Base-by-base conservation (phyloP, 31 red algal species). In the Pterothamnion heteromorphum region DNA sequence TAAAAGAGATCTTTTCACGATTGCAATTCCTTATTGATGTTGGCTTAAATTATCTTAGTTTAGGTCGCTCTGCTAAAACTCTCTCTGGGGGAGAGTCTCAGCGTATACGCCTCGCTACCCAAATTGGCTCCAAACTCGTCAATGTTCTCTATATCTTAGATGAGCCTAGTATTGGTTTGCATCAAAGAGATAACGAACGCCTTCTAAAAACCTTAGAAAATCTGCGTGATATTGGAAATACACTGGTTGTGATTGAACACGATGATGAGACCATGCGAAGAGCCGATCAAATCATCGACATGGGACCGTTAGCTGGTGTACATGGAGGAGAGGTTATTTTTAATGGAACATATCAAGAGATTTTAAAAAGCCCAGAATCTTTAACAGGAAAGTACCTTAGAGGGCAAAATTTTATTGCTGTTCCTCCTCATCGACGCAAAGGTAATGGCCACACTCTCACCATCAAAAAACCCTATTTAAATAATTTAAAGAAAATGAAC, bases 191-290 rank as follows among this genome's bases (percentile, higher is more conserved):
- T 41, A 89, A 89, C 87, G 87, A 44, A 41, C 36, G 44, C 24
- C 33, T 89, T n/a, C 23, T 89, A 30, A 35, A 27, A 23, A 89
- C 87, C 24, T 41, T 89, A 26, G 23, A 24, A 26, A 30, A 30
- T 36, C 87, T 89, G n/a, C 87, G 87, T 24, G 44, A 89, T 89
- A 23, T 44, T 64, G 87, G 87, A 36, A 89, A 89, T 71, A 64
- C 87, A 41, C 38, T 89, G 23, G 23, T 89, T 30, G 87, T 89
- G 36, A 44, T 89, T 41, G 87, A 89, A 41, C 87, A 89, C 43
- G 87, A 89, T 41, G 87, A 89, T 28, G 87, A 89, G n/a, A 64
- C 87, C n/a, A 89, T 89, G 24, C 87, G 87, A 33, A 35, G 23
- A 24, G 87, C 87, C 24, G 87, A 89, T 89, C 87, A 89, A 27